These are phyloP conservation scores for Penicillium sp. DNA, from an alignment of 2,329 filamentous ascomycete genomes.

Conservation along the genomic window DNA sequence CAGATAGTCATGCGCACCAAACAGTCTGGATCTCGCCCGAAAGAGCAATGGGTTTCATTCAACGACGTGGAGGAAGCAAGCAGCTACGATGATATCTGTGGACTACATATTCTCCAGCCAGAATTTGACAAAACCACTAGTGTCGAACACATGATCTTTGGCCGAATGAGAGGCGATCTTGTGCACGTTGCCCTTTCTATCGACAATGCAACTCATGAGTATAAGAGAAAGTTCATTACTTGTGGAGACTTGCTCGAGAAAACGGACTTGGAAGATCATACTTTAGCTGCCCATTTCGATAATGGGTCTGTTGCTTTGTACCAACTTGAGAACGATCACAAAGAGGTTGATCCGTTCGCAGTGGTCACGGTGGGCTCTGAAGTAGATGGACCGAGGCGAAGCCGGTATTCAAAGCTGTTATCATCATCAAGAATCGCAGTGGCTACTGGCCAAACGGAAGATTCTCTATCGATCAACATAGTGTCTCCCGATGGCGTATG, in stretches of 20 bases:
- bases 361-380: slow-evolving; percentile 19
- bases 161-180: slow-evolving; percentile 58
- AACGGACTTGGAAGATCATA: slow-evolving; percentile 47
- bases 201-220: slow-evolving; percentile 28
- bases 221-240: slow-evolving; percentile 47
- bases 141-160: slow-evolving; percentile 54
- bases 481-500: slow-evolving; percentile 49
- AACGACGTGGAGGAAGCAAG: slow-evolving; percentile 52
- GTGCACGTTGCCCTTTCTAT: slow-evolving; percentile 39
- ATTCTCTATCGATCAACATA: slow-evolving; percentile 53
- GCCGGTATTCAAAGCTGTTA: slow-evolving; percentile 57
- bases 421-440: slow-evolving; percentile 53
- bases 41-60: slow-evolving; percentile 53
- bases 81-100: slow-evolving; percentile 61
- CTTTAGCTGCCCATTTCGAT: slow-evolving; percentile 56
- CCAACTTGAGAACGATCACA: slow-evolving; percentile 34
- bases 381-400: slow-evolving; percentile 25
- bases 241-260: slow-evolving; percentile 48
- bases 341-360: slow-evolving; percentile 40
- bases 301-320: slow-evolving; percentile 53
- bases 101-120: slow-evolving; percentile 54
- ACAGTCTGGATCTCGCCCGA: slow-evolving; percentile 38
- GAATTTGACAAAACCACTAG: slow-evolving; percentile 38
- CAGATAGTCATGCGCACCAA: slow-evolving; percentile 55
- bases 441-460: slow-evolving; percentile 46